Evolutionary conservation across 169 alveolate species (phyloP), one percentile per base, ranked within the genome.

Genomic region (Theileria equi): DNA sequence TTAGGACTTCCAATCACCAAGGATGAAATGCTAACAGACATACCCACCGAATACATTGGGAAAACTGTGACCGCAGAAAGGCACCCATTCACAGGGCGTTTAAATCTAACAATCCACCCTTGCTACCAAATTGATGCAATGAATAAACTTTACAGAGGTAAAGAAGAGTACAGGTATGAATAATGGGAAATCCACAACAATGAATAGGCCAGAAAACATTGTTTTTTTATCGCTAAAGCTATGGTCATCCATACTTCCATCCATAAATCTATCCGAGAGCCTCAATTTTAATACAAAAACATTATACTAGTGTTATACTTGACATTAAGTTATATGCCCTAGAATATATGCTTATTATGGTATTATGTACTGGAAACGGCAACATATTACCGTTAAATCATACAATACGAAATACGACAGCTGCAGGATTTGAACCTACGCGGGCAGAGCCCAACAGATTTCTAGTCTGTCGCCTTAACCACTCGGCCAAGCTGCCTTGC

Each of bases 361-460:
- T 16, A 54, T 21, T 54, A 25, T 54, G 38, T 28, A 31, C 4
- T 11, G 38, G 2, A 19, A 65, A 50, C 26, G 35, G 29, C 28
- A 47, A 47, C 17, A 11, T 47, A 11, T 10, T 47, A 16, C 16
- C 16, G 10, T 11, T 47, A 16, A 47, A 11, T n/a, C 48, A 11
- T 47, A 16, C 11, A 47, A 47, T 16, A 11, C 11, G 28, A 21
- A 52, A 55, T 73, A 40, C 95, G 95, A 90, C 96, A 92, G 94
- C 94, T 88, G 95, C 96, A 92, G 96, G 96, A 91, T 92, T 92
- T 91, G 96, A 92, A 92, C 96, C 96, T 92, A 94, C 95, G 96
- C 95, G 94, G 96, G 96, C 90, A 87, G 87, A 89, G 92, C 96
- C 96, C 94, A 92, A 82, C 93, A 89, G 96, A 92, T 92, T 92